Evolutionary conservation across 2,329 filamentous ascomycete species (phyloP), one percentile per base, ranked within the genome.

Genomic region (Pseudocercospora vitis): DNA sequence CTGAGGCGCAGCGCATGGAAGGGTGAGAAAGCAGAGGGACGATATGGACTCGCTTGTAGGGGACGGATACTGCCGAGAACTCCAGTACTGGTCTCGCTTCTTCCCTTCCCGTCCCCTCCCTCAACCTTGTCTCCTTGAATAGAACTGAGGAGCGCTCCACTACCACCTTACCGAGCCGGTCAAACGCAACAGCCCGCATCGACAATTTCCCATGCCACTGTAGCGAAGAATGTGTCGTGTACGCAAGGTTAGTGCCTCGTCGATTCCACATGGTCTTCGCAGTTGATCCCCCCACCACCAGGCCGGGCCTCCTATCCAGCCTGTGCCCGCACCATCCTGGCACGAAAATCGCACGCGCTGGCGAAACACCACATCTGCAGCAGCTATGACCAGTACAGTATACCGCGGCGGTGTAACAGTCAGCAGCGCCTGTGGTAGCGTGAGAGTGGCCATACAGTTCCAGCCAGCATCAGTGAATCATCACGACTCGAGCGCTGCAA

Each of bases 331-430:
- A 21, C 16, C 18, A 9, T 12, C 6, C 7, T 21, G 37, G 19
- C 37, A 42, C 37, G 37, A 42, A 21, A 42, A 42, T 42, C 3
- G 37, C 37, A 42, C 37, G 37, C 37, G 37, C 37, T 26, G 37
- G 11, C 37, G 21, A 26, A 3, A 42, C 37, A 42, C 37, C n/a
- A 12, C 37, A 42, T 42, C 19, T 40, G 6, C 8, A 40, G 37
- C 37, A 19, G 37, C n/a, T n/a, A n/a, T 24, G 37, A 40, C 19
- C 19, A 40, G 16, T 12, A 6, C 28, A 37, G n/a, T n/a, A 24
- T 23, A n/a, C 21, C 4, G 37, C 11, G 18, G 37, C 37, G 21
- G 37, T 42, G 37, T 21, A 26, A 26, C 37, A 3, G 21, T 26
- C 5, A 26, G 21, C 37, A 24, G 37, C 37, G 19, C 35, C 35